phyloP scores from a whole-genome alignment of 1,284 basidiomycete species.

The Tylopilus orsonianus region DNA sequence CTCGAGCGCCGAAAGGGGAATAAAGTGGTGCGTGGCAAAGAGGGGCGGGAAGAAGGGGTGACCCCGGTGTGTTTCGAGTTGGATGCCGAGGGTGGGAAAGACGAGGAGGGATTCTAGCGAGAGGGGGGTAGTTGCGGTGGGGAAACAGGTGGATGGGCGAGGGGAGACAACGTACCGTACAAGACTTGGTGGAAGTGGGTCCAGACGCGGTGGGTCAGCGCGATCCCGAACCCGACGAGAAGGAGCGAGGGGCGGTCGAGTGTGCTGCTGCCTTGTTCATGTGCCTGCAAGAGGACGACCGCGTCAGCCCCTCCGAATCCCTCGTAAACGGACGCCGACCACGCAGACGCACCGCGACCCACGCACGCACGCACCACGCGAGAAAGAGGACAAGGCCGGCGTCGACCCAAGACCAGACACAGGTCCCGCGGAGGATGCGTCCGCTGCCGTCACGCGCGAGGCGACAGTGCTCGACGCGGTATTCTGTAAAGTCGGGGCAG shows the following conservation, averaged over 20 bases:
- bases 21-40: constrained; percentile 48
- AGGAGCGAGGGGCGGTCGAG: neutral
- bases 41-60: constrained; percentile 43
- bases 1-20: constrained; percentile 52
- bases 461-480: constrained; percentile 51
- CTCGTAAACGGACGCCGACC: neutral
- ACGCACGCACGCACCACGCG: neutral
- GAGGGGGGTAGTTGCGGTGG: neutral
- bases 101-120: constrained; percentile 65
- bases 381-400: constrained; percentile 32
- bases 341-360: neutral
- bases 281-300: neutral
- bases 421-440: constrained; percentile 31
- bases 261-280: neutral
- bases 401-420: constrained; percentile 39
- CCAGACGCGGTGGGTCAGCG: constrained; percentile 30
- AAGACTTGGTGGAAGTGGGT: constrained; percentile 48
- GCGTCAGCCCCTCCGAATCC: no score
- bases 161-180: constrained; percentile 57
- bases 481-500: constrained; percentile 49
- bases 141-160: neutral
- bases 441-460: constrained; percentile 42
- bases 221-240: constrained; percentile 11
- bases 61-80: constrained; percentile 67
- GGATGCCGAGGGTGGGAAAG: constrained; percentile 64